These are phyloP conservation scores for Neurospora sp. DNA, from an alignment of 495 filamentous ascomycete species.

Conservation along the genomic window DNA sequence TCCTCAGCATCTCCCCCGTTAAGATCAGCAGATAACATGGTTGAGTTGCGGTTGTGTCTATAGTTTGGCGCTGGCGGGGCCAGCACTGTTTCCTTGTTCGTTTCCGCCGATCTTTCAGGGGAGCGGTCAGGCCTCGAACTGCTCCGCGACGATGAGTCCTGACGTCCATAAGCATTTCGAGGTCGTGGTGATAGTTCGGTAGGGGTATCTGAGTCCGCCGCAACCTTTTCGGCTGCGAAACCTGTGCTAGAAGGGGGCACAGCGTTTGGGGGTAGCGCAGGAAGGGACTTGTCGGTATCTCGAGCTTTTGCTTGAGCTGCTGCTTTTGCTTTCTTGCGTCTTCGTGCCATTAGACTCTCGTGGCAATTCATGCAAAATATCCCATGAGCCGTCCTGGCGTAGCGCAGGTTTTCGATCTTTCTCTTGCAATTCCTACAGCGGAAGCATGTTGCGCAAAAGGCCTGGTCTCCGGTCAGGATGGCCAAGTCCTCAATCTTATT, in stretches of 20 bases:
- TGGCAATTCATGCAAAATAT: slow-evolving; percentile 99
- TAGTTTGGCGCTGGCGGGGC: slow-evolving; percentile 68
- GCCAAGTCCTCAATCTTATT: slow-evolving; percentile 99
- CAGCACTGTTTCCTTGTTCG: slow-evolving; percentile 43
- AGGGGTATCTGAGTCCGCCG: slow-evolving; percentile 64
- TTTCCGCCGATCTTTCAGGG: slow-evolving; percentile 34
- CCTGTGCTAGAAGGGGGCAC: slow-evolving; percentile 39
- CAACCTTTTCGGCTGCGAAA: slow-evolving; percentile 56
- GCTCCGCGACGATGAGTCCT: slow-evolving; percentile 39
- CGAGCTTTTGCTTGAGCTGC: slow-evolving; percentile 48
- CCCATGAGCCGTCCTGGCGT: slow-evolving; percentile 93
- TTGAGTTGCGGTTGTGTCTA: slow-evolving; percentile 64
- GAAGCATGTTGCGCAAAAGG: slow-evolving; percentile 97
- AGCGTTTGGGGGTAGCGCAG: slow-evolving; percentile 75
- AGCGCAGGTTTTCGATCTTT: slow-evolving; percentile 97
- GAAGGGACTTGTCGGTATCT: slow-evolving; percentile 82
- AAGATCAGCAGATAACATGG: slow-evolving; percentile 51
- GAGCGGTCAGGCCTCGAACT: slow-evolving; percentile 39
- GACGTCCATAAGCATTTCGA: slow-evolving; percentile 37
- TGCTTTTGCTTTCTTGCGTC: slow-evolving; percentile 77
- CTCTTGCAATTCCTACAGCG: slow-evolving; percentile 95
- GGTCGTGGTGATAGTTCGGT: slow-evolving; percentile 63
- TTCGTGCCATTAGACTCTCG: slow-evolving; percentile 92
- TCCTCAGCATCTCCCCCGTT: slow-evolving; percentile 55
- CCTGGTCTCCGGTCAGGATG: slow-evolving; percentile 95